Base-by-base conservation (phyloP, 768 basidiomycete genomes). In the button mushroom (Agaricus bisporus) region DNA sequence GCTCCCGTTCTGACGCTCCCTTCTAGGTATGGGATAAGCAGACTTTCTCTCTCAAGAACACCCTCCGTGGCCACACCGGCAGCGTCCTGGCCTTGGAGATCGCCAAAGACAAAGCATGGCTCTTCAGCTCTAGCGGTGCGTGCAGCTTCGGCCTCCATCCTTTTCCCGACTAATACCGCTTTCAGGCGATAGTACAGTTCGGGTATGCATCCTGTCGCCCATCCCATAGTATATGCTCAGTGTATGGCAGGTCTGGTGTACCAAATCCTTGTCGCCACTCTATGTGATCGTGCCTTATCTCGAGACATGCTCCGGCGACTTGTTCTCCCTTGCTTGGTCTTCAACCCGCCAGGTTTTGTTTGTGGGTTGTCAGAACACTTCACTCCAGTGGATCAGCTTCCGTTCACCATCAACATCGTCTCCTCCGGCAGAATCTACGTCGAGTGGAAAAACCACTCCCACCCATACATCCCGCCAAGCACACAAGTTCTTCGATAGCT, bases 401-500 rank as follows among this genome's bases (percentile, higher is more conserved):
- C 59, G 54, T 15, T 54, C 57, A 14, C 41, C 44, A 48, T 50
- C 64, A n/a, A 49, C 50, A 35, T 57, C 61, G 8, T 51, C 54
- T 12, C 49, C 54, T 7, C 61, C 55, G 26, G 55, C 57, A 41
- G 60, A 61, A 20, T 57, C 59, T 18, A 43, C 59, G 6, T 52
- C 57, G 1, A 72, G 75, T 14, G 73, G 71, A 15, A 63, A 69
- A 2, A 66, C 68, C 7, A 75, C 75, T 0, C 73, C 73, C 0
- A 66, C 66, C 29, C 62, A 32, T 14, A 41, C 69, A 5, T 57
- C 66, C 25, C 77, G 75, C 56, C 81, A 80, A 59, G 82, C 78
- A 32, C 92, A 95, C 74, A 90, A 89, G 58, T 97, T 97, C 71
- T 97, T 97, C 63, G 91, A 93, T 63, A 90, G 87, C 60, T 89